Percentiles rank a stretch among this genome's conserved stretches.
phyloP scores from a whole-genome alignment of 2,329 filamentous ascomycete species.

The Apiospora saccharicola region DNA sequence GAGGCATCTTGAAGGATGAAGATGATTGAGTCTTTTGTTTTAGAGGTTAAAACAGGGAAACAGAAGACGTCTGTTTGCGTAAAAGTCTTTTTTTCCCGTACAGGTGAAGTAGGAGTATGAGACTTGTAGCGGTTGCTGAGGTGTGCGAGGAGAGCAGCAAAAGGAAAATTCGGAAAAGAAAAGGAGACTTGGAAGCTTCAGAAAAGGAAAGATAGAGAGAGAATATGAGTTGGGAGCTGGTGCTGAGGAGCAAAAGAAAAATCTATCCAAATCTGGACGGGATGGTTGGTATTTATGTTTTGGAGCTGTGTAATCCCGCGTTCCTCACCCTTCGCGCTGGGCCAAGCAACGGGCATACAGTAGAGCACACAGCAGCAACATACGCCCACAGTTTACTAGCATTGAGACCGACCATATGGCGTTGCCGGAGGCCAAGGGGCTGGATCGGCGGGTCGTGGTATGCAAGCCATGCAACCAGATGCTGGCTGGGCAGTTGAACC shows the following conservation, averaged over 20 bases:
- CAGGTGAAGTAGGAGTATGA: background rate
- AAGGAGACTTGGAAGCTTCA: background rate
- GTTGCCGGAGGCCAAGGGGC: conserved; percentile 11
- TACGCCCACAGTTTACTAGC: background rate
- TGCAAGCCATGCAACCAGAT: background rate
- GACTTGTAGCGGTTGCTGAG: background rate
- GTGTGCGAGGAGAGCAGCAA: background rate
- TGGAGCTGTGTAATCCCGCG: background rate
- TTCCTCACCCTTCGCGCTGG: no score
- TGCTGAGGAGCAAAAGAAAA: conserved; percentile 18
- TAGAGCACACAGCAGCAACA: background rate
- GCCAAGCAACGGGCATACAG: no score
- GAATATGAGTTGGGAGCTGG: conserved; percentile 16
- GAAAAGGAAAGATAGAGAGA: conserved; percentile 19
- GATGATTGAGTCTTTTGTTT: background rate
- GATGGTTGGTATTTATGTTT: conserved; percentile 16
- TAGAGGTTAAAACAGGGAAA: background rate
- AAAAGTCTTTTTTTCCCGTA: background rate
- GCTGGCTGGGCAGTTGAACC: background rate
- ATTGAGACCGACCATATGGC: conserved; percentile 9
- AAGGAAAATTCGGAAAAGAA: background rate
- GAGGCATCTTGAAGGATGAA: conserved; percentile 3
- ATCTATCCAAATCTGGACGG: background rate
- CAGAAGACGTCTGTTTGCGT: conserved; percentile 17
- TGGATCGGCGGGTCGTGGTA: background rate